Conservation (phyloP, 139 green algal genomes). For the Limnomonas spitsbergensis region DNA sequence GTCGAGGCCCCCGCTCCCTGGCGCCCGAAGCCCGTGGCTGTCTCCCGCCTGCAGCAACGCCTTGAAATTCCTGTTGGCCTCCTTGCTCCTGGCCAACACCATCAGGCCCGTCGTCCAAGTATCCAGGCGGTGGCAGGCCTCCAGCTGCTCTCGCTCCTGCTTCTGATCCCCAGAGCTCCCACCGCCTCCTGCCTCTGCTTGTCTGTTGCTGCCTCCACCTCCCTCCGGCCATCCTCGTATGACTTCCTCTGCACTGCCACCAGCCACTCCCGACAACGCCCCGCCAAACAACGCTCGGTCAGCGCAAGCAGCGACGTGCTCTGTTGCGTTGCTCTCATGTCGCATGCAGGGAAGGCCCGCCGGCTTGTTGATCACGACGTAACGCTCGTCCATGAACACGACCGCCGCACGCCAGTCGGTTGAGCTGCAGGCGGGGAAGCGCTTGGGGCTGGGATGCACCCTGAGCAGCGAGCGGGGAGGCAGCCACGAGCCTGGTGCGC, state of each 20-base stretch:
- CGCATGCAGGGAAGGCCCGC: constrained; percentile 31
- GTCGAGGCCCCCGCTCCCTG: too few relatives aligned
- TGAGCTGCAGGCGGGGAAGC: constrained; percentile 25
- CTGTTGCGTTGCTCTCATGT: constrained; percentile 33
- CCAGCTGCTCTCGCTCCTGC: not conserved
- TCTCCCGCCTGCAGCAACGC: too few relatives aligned
- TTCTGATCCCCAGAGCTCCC: not conserved
- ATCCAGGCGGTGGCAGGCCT: constrained; percentile 37
- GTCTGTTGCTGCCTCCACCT: too few relatives aligned
- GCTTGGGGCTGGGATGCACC: constrained; percentile 30
- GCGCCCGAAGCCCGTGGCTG: too few relatives aligned
- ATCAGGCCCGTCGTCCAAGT: constrained; percentile 33
- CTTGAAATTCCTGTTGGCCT: constrained; percentile 30
- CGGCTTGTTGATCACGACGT: constrained; percentile 32
- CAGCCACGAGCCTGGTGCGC: constrained; percentile 10
- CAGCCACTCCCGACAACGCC: too few relatives aligned
- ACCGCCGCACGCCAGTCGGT: constrained; percentile 21
- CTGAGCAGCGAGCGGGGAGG: not conserved
- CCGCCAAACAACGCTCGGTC: not conserved
- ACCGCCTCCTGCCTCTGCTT: too few relatives aligned
- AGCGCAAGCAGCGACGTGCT: constrained; percentile 26
- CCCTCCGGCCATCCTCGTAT: too few relatives aligned
- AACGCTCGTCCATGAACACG: constrained; percentile 2
- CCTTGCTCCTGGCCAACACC: constrained; percentile 26
- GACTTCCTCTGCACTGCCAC: too few relatives aligned